A percentile compares a stretch with the other conserved stretches of the same genome.
phyloP scores from a whole-genome alignment of 2,329 filamentous ascomycete species.

The Beauveria caledonica region DNA sequence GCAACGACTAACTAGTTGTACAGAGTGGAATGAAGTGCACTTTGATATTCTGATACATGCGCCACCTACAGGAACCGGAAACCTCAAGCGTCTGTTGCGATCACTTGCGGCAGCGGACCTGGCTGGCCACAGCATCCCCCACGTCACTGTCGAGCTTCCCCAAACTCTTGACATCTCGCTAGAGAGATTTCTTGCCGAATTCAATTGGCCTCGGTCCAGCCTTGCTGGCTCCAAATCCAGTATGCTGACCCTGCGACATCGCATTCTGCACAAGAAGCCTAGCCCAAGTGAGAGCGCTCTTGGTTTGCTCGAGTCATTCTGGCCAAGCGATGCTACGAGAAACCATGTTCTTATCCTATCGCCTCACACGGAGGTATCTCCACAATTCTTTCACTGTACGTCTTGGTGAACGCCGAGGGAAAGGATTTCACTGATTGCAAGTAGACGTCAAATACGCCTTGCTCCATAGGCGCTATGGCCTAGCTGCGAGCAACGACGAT shows the following conservation, averaged over 20 bases:
- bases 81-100: slow-evolving; percentile 65
- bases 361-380: slow-evolving; percentile 69
- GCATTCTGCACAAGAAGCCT: slow-evolving; percentile 53
- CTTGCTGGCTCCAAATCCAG: slow-evolving; percentile 33
- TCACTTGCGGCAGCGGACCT: slow-evolving; percentile 74
- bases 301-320: slow-evolving; percentile 80
- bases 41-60: slow-evolving; percentile 83
- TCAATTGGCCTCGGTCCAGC: slow-evolving; percentile 56
- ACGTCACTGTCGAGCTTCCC: slow-evolving; percentile 79
- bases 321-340: slow-evolving; percentile 54
- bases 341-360: slow-evolving; percentile 81
- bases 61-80: slow-evolving; percentile 60
- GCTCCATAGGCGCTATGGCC: slow-evolving; percentile 70
- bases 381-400: slow-evolving; percentile 72
- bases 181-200: slow-evolving; percentile 51
- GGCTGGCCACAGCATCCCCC: slow-evolving; percentile 57
- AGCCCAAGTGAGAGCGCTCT: slow-evolving; percentile 63
- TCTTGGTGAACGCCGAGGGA: background rate
- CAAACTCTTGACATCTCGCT: slow-evolving; percentile 58
- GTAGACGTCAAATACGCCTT: slow-evolving; percentile 66
- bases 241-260: slow-evolving; percentile 63
- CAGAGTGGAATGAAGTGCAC: slow-evolving; percentile 68
- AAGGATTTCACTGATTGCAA: slow-evolving; percentile 14
- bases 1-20: slow-evolving; percentile 10
- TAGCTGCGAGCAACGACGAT: slow-evolving; percentile 31